Evolutionary conservation across 768 basidiomycete genomes (phyloP).

Genomic region (Mycena metata): DNA sequence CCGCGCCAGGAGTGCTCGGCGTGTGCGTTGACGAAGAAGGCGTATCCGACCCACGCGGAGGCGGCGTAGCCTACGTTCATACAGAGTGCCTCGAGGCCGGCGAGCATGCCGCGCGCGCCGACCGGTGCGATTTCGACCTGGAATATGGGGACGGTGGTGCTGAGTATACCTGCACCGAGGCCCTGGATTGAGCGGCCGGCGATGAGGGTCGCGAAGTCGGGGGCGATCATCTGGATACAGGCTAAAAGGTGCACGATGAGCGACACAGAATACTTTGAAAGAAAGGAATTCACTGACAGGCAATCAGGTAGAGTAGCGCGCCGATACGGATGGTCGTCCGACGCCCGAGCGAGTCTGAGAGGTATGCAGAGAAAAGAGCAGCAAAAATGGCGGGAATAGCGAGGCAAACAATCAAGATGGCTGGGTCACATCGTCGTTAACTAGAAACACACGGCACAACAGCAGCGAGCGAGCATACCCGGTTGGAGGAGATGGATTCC

Average conservation of each 20-base stretch:
- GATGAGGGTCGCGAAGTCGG: constrained; percentile 56
- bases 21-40: constrained; percentile 60
- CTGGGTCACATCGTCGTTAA: constrained; percentile 41
- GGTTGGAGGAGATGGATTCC: constrained; percentile 62
- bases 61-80: constrained; percentile 65
- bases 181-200: constrained; percentile 62
- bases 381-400: constrained; percentile 65
- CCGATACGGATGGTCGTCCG: constrained; percentile 65
- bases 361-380: constrained; percentile 60
- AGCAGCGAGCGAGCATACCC: constrained; percentile 48
- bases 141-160: constrained; percentile 63
- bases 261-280: background rate
- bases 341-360: constrained; percentile 63
- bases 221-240: constrained; percentile 64
- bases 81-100: constrained; percentile 67
- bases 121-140: constrained; percentile 65
- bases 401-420: constrained; percentile 63
- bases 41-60: constrained; percentile 63
- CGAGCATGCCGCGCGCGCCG: constrained; percentile 64
- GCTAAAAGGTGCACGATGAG: constrained; percentile 35
- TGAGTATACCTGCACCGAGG: constrained; percentile 63
- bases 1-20: constrained; percentile 68
- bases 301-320: constrained; percentile 61
- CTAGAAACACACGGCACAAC: background rate
- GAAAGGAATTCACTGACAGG: constrained; percentile 38